A percentile compares a stretch with the other conserved stretches of the same genome.
phyloP scores from a whole-genome alignment of 2,329 filamentous ascomycete genomes.

The Verticillium nubilum region DNA sequence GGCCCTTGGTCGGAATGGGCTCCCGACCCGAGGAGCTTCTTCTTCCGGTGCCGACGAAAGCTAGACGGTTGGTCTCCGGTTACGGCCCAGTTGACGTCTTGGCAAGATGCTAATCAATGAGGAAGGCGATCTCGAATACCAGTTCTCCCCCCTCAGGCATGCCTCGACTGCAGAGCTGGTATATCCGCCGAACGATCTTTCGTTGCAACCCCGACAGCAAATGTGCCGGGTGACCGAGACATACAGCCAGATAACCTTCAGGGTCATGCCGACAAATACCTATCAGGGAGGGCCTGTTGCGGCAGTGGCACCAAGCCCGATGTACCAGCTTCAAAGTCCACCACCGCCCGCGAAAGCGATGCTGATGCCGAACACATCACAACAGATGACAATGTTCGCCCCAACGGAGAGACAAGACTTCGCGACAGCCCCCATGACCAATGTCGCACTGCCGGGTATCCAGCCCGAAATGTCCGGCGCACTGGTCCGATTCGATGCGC shows the following conservation, averaged over 20 bases:
- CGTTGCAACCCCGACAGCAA: background rate
- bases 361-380: no score
- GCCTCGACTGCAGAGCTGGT: background rate
- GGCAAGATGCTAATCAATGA: background rate
- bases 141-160: background rate
- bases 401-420: no score
- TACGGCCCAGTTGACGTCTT: background rate
- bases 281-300: background rate
- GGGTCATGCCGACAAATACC: background rate
- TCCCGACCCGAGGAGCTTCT: background rate
- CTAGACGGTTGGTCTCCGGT: background rate
- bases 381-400: no score
- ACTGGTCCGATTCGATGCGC: background rate
- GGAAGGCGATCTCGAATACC: background rate
- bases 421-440: background rate
- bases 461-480: background rate
- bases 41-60: background rate
- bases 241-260: background rate
- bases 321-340: no score
- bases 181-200: background rate
- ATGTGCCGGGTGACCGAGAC: background rate
- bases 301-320: no score
- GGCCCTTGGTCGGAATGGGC: background rate
- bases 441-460: background rate
- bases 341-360: no score